phyloP scores from a whole-genome alignment of 352 stramenopile species.

The Phytophthora brassicae region DNA sequence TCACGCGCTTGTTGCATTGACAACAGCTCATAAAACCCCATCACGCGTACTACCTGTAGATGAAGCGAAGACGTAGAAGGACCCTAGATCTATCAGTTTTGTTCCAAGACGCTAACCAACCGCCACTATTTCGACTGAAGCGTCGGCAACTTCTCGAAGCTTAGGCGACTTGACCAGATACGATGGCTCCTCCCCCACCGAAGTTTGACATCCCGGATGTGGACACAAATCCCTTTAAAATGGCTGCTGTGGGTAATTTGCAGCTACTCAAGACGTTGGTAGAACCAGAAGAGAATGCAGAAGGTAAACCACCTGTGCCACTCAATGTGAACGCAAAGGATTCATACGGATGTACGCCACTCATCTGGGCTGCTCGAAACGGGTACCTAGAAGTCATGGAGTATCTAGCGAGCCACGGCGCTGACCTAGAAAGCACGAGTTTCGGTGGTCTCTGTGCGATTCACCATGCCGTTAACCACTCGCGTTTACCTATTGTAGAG shows the following conservation, averaged over 20 bases:
- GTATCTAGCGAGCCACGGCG: conserved; percentile 68
- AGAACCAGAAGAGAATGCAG: conserved; percentile 42
- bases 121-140: conserved; percentile 23
- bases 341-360: conserved; percentile 73
- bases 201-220: conserved; percentile 82
- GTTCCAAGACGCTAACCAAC: neutral
- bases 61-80: neutral
- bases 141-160: conserved; percentile 10
- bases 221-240: conserved; percentile 87
- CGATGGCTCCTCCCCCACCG: conserved; percentile 24
- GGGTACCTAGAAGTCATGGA: conserved; percentile 82
- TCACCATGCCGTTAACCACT: conserved; percentile 88
- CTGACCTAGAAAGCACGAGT: conserved; percentile 64
- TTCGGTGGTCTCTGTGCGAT: conserved; percentile 83
- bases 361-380: conserved; percentile 85
- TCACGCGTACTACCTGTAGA: conserved; percentile 16
- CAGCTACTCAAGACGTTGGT: conserved; percentile 70
- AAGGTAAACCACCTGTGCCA: conserved; percentile 40
- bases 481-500: conserved; percentile 54
- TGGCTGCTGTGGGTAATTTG: conserved; percentile 78
- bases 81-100: neutral
- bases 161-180: neutral
- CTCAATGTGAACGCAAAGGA: conserved; percentile 85
- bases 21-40: conserved; percentile 9
- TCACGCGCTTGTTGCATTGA: conserved; percentile 17